Base-by-base conservation (phyloP, 2,329 filamentous ascomycete genomes). In the Nothophaeocryptopus gaeumannii region DNA sequence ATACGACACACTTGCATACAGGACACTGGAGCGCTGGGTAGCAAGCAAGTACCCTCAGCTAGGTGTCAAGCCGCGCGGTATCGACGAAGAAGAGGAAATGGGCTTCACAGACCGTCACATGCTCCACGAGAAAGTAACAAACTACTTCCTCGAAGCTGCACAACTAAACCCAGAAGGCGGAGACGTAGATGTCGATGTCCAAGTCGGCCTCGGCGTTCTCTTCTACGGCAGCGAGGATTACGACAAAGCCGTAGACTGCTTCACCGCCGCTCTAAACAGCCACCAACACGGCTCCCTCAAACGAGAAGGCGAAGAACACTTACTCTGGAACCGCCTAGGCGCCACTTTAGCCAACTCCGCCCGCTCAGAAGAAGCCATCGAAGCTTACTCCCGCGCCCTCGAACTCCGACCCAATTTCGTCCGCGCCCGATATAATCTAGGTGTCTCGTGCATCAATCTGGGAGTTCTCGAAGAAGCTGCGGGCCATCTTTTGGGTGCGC, bases 211-310 rank as follows among this genome's bases (percentile, higher is more conserved):
- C 1, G 95, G 95, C 32, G 93, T 99, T 4, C 81, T 99, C 12
- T 97, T 99, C 75, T 99, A 99, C 72, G 93, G 92, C 44, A 90
- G 89, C 29, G 93, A 99, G 72, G 92, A 97, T 67, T 97, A 96
- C 74, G 89, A 93, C 68, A 99, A 99, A 75, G 93, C 93, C 0
- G 92, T 99, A 33, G 93, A 99, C 75, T 99, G 95, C 77, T 99
- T 99, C 80, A 88, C 86, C 48, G 85, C 92, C 1, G 92, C 95
- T 0, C 82, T 99, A 16, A 88, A 89, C 51, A 89, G 84, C 16
- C 89, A 88, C 1, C 90, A 96, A 70, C 80, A 84, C 32, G 93
- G 93, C 51, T 82, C 83, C 8, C 86, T 84, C 52, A 97, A 96
- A 73, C 85, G 89, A 55, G 83, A 84, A 62, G 85, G 86, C 63